Percentiles rank a stretch among this genome's conserved stretches.
Conservation (phyloP, 257 asterid genomes). For the Echium plantagineum region DNA sequence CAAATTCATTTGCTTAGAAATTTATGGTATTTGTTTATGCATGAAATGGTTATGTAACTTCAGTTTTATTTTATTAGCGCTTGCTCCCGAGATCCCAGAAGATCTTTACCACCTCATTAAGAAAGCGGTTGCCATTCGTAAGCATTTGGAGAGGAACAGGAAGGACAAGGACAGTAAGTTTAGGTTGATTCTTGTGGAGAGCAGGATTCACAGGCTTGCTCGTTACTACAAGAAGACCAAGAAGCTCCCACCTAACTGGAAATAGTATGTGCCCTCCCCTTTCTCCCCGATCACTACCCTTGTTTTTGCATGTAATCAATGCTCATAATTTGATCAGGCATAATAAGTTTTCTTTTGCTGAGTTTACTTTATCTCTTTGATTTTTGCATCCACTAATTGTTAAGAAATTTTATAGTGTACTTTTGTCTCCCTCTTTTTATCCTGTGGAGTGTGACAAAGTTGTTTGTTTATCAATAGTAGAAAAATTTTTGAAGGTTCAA, state of each 20-base stretch:
- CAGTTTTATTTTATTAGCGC: conserved; percentile 25
- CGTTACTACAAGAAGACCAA: conserved; percentile 91
- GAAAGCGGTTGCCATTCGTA: conserved; percentile 81
- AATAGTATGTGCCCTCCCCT: conserved; percentile 35
- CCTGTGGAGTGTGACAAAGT: too few relatives aligned
- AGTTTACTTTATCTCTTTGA: too few relatives aligned
- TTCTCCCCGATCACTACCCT: too few relatives aligned
- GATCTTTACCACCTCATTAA: conserved; percentile 73
- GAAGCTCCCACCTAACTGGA: conserved; percentile 92
- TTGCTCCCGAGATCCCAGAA: conserved; percentile 87
- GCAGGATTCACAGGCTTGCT: conserved; percentile 89
- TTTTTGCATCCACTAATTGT: too few relatives aligned
- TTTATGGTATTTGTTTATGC: neutral
- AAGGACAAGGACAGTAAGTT: conserved; percentile 85
- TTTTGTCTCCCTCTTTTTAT: too few relatives aligned
- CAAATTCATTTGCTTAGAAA: neutral
- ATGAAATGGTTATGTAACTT: neutral
- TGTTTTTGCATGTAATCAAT: too few relatives aligned
- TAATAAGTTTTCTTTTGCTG: neutral
- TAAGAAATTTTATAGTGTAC: too few relatives aligned
- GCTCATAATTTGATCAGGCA: too few relatives aligned
- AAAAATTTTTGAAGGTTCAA: too few relatives aligned
- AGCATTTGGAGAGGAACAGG: conserved; percentile 86
- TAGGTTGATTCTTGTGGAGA: conserved; percentile 79
- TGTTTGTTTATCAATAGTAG: too few relatives aligned